phyloP scores from a whole-genome alignment of 176 grass and related monocot species.

The Phoenix dactylifera region DNA sequence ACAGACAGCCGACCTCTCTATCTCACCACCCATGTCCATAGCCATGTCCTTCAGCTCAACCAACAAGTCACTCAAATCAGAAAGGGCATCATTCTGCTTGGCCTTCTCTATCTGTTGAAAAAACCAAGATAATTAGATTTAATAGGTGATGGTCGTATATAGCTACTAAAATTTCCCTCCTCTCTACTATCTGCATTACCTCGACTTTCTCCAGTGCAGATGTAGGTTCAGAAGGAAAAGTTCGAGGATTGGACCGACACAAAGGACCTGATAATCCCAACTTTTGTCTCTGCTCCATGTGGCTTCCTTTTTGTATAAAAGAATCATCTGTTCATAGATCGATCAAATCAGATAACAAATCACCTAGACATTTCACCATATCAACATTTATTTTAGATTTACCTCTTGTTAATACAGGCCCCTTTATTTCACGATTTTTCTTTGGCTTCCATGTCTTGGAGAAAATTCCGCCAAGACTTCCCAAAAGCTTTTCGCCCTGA shows the following conservation, averaged over 20 bases:
- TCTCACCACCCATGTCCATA: slow-evolving; percentile 79
- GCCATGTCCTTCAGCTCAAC: slow-evolving; percentile 80
- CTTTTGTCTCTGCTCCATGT: slow-evolving; percentile 68
- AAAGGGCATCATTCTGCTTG: slow-evolving; percentile 79
- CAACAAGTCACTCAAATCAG: slow-evolving; percentile 67
- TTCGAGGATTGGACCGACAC: slow-evolving; percentile 27
- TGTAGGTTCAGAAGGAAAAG: slow-evolving; percentile 35
- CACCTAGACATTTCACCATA: background rate
- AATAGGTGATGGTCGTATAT: background rate
- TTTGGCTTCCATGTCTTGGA: slow-evolving; percentile 81
- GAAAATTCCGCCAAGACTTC: slow-evolving; percentile 85
- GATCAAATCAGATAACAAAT: slow-evolving; percentile 9
- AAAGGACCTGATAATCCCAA: slow-evolving; percentile 40
- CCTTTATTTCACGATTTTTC: slow-evolving; percentile 50
- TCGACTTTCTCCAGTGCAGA: slow-evolving; percentile 61
- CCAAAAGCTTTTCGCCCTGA: slow-evolving; percentile 79
- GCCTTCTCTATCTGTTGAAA: slow-evolving; percentile 58
- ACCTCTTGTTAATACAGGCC: slow-evolving; percentile 68
- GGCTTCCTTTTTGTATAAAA: slow-evolving; percentile 55
- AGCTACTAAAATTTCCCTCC: background rate
- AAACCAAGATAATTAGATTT: slow-evolving; percentile 9
- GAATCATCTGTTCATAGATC: slow-evolving; percentile 54
- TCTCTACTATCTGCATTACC: slow-evolving; percentile 27
- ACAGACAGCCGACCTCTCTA: slow-evolving; percentile 40
- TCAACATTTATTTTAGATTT: background rate